Evolutionary conservation across 208 protist species (phyloP).

Genomic region (Trypanosoma mega): DNA sequence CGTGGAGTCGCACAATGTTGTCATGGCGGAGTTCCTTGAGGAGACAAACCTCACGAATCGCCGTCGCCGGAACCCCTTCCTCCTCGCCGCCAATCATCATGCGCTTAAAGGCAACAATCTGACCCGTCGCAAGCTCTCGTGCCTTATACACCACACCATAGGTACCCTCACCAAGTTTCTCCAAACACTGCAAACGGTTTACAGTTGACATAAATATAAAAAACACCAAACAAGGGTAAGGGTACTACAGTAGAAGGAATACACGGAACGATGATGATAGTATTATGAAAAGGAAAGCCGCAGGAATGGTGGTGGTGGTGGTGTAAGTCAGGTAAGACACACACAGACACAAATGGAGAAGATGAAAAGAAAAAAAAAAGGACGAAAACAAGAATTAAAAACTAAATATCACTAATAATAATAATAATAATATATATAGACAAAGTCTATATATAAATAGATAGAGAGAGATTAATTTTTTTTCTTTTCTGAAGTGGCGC

Average conservation of each 20-base stretch:
- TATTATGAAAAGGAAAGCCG: too few relatives aligned
- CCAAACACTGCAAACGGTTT: slow-evolving; percentile 87
- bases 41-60: slow-evolving; percentile 92
- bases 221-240: too few relatives aligned
- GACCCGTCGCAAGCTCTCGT: slow-evolving; percentile 67
- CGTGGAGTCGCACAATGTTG: slow-evolving; percentile 93
- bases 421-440: too few relatives aligned
- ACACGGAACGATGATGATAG: too few relatives aligned
- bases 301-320: too few relatives aligned
- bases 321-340: too few relatives aligned
- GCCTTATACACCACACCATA: slow-evolving; percentile 98
- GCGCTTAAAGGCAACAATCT: slow-evolving; percentile 89
- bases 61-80: slow-evolving; percentile 88
- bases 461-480: too few relatives aligned
- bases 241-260: too few relatives aligned
- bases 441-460: too few relatives aligned
- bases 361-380: slow-evolving; percentile 20
- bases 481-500: too few relatives aligned
- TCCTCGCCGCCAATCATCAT: slow-evolving; percentile 85
- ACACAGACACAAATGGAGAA: too few relatives aligned
- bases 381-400: slow-evolving; percentile 7
- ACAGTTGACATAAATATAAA: slow-evolving; percentile 64
- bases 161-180: slow-evolving; percentile 97
- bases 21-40: slow-evolving; percentile 95
- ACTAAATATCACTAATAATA: too few relatives aligned